phyloP scores from a whole-genome alignment of 495 filamentous ascomycete species.

The Polyplosphaeria fusca region DNA sequence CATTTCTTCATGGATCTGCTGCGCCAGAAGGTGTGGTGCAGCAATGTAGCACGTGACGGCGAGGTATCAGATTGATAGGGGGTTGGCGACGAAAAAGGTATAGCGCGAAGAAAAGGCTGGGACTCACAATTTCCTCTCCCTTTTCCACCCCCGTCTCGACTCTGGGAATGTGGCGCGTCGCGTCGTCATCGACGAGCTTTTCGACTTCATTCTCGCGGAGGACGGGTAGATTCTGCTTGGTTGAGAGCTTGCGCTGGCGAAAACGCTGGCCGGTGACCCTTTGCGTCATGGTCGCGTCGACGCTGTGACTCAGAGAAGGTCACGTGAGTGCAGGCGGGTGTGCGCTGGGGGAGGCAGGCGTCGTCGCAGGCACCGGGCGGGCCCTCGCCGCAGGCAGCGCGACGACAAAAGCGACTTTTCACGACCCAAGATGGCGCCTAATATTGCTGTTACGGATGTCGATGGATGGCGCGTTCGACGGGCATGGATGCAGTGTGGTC shows the following conservation, averaged over 20 bases:
- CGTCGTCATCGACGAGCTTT: constrained; percentile 59
- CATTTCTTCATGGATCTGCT: too few species aligned
- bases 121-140: constrained; percentile 91
- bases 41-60: constrained; percentile 1
- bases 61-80: background rate
- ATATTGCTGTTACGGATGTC: constrained; percentile 30
- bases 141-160: constrained; percentile 97
- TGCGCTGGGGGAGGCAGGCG: background rate
- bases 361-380: background rate
- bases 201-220: constrained; percentile 89
- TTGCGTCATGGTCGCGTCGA: constrained; percentile 32
- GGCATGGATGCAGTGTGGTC: background rate
- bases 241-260: constrained; percentile 86
- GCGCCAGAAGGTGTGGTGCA: background rate
- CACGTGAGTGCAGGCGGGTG: background rate
- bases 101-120: constrained; percentile 37
- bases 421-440: constrained; percentile 8
- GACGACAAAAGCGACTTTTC: background rate
- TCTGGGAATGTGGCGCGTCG: constrained; percentile 65
- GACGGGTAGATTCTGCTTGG: constrained; percentile 79
- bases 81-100: constrained; percentile 35
- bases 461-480: constrained; percentile 15
- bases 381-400: constrained; percentile 10
- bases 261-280: constrained; percentile 36
- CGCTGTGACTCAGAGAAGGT: background rate